These are phyloP conservation scores for Myxozyma neotropica DNA, from an alignment of 805 yeast genomes.

Conservation along the genomic window DNA sequence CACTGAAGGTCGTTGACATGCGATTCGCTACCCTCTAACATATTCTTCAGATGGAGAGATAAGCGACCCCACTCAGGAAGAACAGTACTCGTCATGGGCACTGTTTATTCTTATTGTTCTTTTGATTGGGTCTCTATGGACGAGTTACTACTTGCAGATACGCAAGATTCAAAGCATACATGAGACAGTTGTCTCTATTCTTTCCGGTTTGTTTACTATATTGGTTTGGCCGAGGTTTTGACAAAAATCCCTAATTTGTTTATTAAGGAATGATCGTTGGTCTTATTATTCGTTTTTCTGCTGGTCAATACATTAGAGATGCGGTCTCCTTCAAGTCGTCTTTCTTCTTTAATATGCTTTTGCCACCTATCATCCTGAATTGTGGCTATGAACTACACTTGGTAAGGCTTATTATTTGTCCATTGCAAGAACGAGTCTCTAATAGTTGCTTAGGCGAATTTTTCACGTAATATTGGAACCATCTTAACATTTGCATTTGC, in stretches of 20 bases:
- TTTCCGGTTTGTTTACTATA: constrained; percentile 78
- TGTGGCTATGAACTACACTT: constrained; percentile 95
- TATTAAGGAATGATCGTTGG: constrained; percentile 65
- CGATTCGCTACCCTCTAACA: not conserved
- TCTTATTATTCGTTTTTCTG: constrained; percentile 80
- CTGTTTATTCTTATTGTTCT: constrained; percentile 79
- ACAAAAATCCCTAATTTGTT: not conserved
- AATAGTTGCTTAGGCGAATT: constrained; percentile 61
- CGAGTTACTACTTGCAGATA: constrained; percentile 89
- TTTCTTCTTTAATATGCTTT: constrained; percentile 87
- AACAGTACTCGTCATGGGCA: constrained; percentile 97
- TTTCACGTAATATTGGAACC: constrained; percentile 88
- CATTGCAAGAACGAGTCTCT: not conserved
- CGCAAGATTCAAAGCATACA: constrained; percentile 92
- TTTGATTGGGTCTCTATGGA: constrained; percentile 88
- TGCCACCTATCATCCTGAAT: constrained; percentile 95
- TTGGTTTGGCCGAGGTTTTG: not conserved
- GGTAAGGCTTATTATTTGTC: constrained; percentile 4
- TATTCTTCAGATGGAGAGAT: constrained; percentile 10
- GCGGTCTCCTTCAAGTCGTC: constrained; percentile 93
- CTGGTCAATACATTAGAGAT: constrained; percentile 97
- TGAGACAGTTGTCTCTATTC: constrained; percentile 93
- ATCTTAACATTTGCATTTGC: constrained; percentile 94
- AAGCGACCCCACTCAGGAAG: constrained; percentile 83
- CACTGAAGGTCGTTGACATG: not conserved